These are phyloP conservation scores for Coriaria nepalensis DNA, from an alignment of 306 rosid genomes.

Conservation along the genomic window DNA sequence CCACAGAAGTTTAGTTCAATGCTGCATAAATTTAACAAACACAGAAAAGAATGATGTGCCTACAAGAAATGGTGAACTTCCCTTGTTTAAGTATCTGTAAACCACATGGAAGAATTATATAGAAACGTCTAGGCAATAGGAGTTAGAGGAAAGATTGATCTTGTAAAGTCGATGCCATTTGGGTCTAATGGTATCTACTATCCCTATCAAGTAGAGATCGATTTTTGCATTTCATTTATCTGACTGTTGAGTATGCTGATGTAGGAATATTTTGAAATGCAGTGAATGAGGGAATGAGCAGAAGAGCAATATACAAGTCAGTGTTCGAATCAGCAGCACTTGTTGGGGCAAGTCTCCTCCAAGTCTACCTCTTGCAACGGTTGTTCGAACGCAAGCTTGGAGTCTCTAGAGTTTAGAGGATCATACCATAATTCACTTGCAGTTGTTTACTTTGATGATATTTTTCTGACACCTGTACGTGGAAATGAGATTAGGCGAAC, in stretches of 20 bases:
- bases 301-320: conserved; percentile 70
- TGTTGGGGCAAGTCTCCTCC: conserved; percentile 62
- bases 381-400: conserved; percentile 75
- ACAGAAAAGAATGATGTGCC: too few species aligned
- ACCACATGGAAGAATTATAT: too few species aligned
- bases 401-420: conserved; percentile 51
- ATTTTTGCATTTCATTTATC: background rate
- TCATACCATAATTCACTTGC: background rate
- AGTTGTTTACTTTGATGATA: too few species aligned
- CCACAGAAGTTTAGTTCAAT: too few species aligned
- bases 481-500: conserved; percentile 1
- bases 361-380: conserved; percentile 66
- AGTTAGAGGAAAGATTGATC: too few species aligned
- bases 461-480: too few species aligned
- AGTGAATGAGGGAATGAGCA: conserved; percentile 87
- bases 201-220: background rate
- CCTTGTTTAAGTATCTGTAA: too few species aligned
- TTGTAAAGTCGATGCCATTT: too few species aligned
- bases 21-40: too few species aligned
- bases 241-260: background rate
- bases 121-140: too few species aligned
- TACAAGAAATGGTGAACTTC: too few species aligned
- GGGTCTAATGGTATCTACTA: too few species aligned
- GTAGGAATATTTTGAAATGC: conserved; percentile 17
- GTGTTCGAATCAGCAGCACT: conserved; percentile 63